Percentiles rank a stretch among this genome's conserved stretches.
Conservation (phyloP, 2,329 filamentous ascomycete genomes). For the Phialophora verrucosa region DNA sequence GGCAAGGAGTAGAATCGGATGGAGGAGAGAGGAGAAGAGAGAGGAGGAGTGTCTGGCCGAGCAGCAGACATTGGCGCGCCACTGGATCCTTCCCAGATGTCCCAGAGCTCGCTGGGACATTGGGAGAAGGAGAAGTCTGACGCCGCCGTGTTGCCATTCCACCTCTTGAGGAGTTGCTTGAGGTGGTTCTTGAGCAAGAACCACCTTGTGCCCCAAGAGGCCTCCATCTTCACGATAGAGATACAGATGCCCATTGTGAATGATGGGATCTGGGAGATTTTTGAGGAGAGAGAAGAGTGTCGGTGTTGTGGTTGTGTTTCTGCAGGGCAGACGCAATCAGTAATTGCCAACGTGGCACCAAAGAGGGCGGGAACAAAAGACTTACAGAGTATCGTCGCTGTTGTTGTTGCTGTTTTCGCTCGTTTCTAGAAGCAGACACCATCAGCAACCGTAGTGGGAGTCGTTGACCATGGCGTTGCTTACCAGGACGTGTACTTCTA, state of each 20-base stretch:
- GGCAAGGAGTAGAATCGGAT: background rate
- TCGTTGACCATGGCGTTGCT: background rate
- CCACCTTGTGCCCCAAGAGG: slow-evolving; percentile 4
- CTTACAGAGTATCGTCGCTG: background rate
- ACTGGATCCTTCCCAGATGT: background rate
- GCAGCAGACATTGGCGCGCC: background rate
- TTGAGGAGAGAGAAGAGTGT: background rate
- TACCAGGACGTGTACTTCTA: background rate
- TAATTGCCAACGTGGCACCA: background rate
- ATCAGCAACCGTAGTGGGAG: background rate
- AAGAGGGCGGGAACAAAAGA: background rate
- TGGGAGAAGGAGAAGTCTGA: slow-evolving; percentile 15
- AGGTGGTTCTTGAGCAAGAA: slow-evolving; percentile 4
- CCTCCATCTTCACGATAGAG: background rate
- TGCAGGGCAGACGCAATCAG: background rate
- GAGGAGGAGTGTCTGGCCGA: slow-evolving; percentile 1
- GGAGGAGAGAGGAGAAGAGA: background rate
- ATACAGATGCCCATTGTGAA: slow-evolving; percentile 4
- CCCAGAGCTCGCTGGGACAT: slow-evolving; percentile 10
- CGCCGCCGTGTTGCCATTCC: background rate
- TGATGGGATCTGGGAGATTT: slow-evolving; percentile 2
- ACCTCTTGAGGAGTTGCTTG: slow-evolving; percentile 2
- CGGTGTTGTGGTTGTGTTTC: background rate
- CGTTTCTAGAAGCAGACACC: background rate
- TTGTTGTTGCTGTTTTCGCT: background rate